Base-by-base conservation (phyloP, 768 basidiomycete genomes). In the Dioszegia hungarica region DNA sequence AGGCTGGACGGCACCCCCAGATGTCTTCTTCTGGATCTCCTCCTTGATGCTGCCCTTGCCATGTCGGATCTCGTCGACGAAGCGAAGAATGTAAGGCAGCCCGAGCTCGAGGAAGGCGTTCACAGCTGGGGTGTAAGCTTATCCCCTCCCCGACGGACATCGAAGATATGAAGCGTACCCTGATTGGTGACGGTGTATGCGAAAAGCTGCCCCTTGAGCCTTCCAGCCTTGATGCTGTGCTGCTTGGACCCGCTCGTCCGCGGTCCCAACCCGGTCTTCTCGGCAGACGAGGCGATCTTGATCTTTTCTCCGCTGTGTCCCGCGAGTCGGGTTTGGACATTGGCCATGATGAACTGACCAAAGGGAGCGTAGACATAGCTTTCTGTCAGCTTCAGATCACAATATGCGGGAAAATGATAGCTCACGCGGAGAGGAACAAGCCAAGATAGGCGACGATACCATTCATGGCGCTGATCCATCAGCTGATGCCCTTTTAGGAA, bases 141-240 rank as follows among this genome's bases (percentile, higher is more conserved):
- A 6, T n/a, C 52, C 31, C 4, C 17, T n/a, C 19, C 11, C 8
- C 39, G 27, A 43, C 14, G 17, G 38, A 24, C 20, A 20, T 46
- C 29, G 31, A 19, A n/a, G 36, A 33, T n/a, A 61, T 27, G 10
- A 67, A 65, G 62, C 77, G 36, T 19, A 39, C 46, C 31, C 25
- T 39, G 57, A 34, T 24, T 44, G 3, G 43, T 36, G 11, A 60
- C 19, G 8, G 44, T 47, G 70, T 72, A 90, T 15, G 93, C 92
- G 68, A 95, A 93, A 83, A 97, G 87, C 79, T 98, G 90, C 38
- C 88, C 86, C 74, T 86, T 82, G 53, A 98, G 79, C 55, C 94
- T 63, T n/a, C 75, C 73, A 31, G 76, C 69, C 55, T 72, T 72
- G 64, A 74, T 66, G 28, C 53, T 56, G 38, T 67, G 66, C 54